Conservation (phyloP, 1,284 basidiomycete genomes). For the Afroboletus lepidellus region DNA sequence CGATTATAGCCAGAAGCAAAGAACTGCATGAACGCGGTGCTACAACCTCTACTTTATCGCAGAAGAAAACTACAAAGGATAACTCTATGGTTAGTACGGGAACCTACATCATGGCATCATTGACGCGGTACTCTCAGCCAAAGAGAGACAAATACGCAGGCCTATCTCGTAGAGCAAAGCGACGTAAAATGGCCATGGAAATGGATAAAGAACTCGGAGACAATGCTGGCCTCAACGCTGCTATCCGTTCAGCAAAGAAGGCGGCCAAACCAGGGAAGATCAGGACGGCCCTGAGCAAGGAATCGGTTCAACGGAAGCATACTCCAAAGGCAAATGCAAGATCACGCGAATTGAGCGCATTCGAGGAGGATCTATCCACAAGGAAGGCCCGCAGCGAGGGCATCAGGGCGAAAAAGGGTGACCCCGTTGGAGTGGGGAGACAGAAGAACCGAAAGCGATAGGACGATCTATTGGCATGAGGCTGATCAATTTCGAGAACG, state of each 20-base stretch:
- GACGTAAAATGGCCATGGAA: slow-evolving; percentile 83
- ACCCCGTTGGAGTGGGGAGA: slow-evolving; percentile 48
- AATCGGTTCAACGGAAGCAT: slow-evolving; percentile 14
- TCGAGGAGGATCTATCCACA: slow-evolving; percentile 44
- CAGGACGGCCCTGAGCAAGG: slow-evolving; percentile 26
- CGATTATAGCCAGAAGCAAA: slow-evolving; percentile 64
- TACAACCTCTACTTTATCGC: slow-evolving; percentile 32
- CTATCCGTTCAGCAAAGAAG: slow-evolving; percentile 87
- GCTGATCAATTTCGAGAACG: not conserved
- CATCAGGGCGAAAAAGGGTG: slow-evolving; percentile 48
- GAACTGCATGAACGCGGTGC: slow-evolving; percentile 64
- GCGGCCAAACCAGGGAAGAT: slow-evolving; percentile 54
- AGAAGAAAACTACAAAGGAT: slow-evolving; percentile 22
- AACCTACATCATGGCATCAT: not conserved
- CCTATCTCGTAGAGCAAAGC: slow-evolving; percentile 79
- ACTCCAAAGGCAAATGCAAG: slow-evolving; percentile 23
- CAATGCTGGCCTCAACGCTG: slow-evolving; percentile 57
- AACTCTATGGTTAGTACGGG: slow-evolving; percentile 20
- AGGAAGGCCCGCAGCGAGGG: slow-evolving; percentile 40
- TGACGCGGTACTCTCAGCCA: slow-evolving; percentile 43
- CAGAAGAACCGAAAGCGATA: slow-evolving; percentile 44
- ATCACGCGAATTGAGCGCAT: slow-evolving; percentile 30
- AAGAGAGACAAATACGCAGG: slow-evolving; percentile 85
- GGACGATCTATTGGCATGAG: slow-evolving; percentile 1
- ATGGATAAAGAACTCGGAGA: slow-evolving; percentile 68